These are phyloP conservation scores for Heimioporus retisporus DNA, from an alignment of 1,284 basidiomycete genomes.

Conservation along the genomic window DNA sequence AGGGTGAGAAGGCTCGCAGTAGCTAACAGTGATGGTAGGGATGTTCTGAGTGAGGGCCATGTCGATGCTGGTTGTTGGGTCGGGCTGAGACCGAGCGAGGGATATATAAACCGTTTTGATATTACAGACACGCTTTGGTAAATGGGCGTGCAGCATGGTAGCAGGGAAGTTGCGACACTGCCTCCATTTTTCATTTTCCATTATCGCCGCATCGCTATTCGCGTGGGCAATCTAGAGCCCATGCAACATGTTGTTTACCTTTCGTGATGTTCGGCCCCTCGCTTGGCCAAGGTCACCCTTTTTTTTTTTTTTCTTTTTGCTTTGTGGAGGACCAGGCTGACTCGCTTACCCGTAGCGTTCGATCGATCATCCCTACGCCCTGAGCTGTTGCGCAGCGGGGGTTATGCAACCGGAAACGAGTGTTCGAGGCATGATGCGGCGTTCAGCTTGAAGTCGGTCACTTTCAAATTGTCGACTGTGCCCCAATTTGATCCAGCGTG, in stretches of 20 bases:
- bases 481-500: conserved; percentile 4
- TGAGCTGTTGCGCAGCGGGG: conserved; percentile 12
- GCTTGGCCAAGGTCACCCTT: conserved; percentile 7
- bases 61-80: conserved; percentile 7
- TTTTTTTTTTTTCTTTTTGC: background rate
- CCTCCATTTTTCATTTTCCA: conserved; percentile 19
- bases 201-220: conserved; percentile 24
- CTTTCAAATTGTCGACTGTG: conserved; percentile 27
- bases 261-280: conserved; percentile 4
- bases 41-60: conserved; percentile 21
- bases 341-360: background rate
- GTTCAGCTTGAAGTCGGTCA: conserved; percentile 16
- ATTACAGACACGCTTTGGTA: background rate
- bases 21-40: conserved; percentile 20
- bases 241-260: conserved; percentile 23
- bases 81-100: background rate
- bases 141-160: conserved; percentile 27
- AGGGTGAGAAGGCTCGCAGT: conserved; percentile 8
- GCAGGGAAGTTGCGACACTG: conserved; percentile 15
- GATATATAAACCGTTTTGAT: conserved; percentile 29
- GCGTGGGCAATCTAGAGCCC: conserved; percentile 9
- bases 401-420: conserved; percentile 30
- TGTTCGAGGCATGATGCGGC: conserved; percentile 34
- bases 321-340: background rate
- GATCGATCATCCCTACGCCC: conserved; percentile 29